A percentile compares a stretch with the other conserved stretches of the same genome.
Conservation (phyloP, 2,329 filamentous ascomycete species). For the Fusarium sp. region DNA sequence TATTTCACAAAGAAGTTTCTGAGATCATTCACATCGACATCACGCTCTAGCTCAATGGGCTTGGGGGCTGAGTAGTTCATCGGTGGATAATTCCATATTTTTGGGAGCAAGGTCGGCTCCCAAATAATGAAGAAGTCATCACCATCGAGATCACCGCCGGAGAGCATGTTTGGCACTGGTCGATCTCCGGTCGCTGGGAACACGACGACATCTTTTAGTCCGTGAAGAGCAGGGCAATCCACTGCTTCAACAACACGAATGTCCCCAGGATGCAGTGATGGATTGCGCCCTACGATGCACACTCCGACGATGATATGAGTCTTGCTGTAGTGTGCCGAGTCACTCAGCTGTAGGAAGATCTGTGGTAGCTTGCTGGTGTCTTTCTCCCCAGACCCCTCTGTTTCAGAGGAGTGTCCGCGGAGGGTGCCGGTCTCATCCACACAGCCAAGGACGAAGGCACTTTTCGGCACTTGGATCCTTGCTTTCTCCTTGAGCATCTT, state of each 20-base stretch:
- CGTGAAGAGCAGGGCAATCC: conserved; percentile 76
- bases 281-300: conserved; percentile 90
- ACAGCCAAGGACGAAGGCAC: conserved; percentile 89
- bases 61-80: conserved; percentile 80
- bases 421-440: conserved; percentile 86
- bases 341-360: conserved; percentile 87
- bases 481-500: conserved; percentile 95
- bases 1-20: conserved; percentile 90
- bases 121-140: conserved; percentile 97
- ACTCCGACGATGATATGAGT: conserved; percentile 79
- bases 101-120: conserved; percentile 81
- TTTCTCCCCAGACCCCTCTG: conserved; percentile 56
- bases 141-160: conserved; percentile 93
- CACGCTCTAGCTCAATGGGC: conserved; percentile 67
- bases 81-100: conserved; percentile 76
- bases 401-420: conserved; percentile 74
- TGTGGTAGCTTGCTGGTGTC: conserved; percentile 75
- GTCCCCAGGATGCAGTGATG: conserved; percentile 93
- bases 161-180: conserved; percentile 93
- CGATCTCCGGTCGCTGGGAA: conserved; percentile 86
- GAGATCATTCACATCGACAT: conserved; percentile 80
- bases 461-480: conserved; percentile 82
- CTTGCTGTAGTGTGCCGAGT: conserved; percentile 63
- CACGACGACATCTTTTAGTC: conserved; percentile 88
- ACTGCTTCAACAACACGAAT: conserved; percentile 89